phyloP scores from a whole-genome alignment of 1,284 basidiomycete species.

The Tetrapyrgos nigripes region DNA sequence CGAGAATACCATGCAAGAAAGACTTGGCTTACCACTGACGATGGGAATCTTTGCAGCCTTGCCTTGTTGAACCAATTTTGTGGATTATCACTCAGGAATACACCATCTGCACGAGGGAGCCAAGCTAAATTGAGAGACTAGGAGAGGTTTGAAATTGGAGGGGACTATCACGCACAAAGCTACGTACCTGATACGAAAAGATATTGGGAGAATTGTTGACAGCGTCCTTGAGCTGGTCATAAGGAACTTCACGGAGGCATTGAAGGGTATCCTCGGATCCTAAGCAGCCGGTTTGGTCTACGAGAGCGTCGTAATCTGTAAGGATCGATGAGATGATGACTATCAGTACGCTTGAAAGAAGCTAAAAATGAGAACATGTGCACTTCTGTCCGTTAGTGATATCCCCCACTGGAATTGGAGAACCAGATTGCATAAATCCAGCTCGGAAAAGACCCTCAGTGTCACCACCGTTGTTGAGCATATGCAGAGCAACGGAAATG shows the following conservation, averaged over 20 bases:
- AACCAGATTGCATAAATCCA: too few relatives aligned
- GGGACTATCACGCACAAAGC: slow-evolving; percentile 48
- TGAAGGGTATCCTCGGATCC: slow-evolving; percentile 48
- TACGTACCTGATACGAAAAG: too few relatives aligned
- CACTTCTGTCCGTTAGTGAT: slow-evolving; percentile 44
- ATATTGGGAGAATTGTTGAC: slow-evolving; percentile 50
- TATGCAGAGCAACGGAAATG: too few relatives aligned
- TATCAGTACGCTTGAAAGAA: too few relatives aligned
- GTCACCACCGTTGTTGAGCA: too few relatives aligned
- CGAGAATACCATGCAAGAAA: not conserved
- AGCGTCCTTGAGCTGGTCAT: too few relatives aligned
- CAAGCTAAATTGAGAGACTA: slow-evolving; percentile 49
- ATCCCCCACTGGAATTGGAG: too few relatives aligned
- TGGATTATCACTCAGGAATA: slow-evolving; percentile 51
- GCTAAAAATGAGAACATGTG: too few relatives aligned
- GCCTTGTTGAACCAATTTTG: slow-evolving; percentile 45
- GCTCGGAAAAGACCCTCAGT: too few relatives aligned
- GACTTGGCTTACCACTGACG: slow-evolving; percentile 40
- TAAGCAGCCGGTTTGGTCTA: slow-evolving; percentile 50
- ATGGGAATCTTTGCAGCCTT: slow-evolving; percentile 53
- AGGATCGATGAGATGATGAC: too few relatives aligned
- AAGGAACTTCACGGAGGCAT: too few relatives aligned
- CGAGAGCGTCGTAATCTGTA: slow-evolving; percentile 51
- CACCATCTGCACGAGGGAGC: too few relatives aligned
- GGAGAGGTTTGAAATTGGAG: not conserved